phyloP scores from a whole-genome alignment of 345 rosid species.

The sweet orange (Citrus sinensis) region DNA sequence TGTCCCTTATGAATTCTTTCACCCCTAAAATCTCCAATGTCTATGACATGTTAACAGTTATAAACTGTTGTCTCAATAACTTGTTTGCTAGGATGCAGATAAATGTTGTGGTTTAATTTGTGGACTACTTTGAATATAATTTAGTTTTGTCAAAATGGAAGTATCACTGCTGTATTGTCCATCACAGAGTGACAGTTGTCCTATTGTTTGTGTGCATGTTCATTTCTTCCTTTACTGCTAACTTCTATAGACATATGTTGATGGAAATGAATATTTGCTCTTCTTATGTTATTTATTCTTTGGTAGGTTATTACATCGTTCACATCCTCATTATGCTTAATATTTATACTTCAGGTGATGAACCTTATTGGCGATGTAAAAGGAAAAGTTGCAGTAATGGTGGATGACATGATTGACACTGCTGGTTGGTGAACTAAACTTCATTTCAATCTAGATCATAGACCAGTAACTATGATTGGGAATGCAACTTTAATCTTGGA shows the following conservation, averaged over 20 bases:
- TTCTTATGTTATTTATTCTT: neutral
- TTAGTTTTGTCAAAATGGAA: neutral
- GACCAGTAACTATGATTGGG: neutral
- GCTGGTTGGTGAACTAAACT: constrained; percentile 61
- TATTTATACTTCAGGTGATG: constrained; percentile 64
- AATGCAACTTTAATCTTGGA: neutral
- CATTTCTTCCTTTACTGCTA: neutral
- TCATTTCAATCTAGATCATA: neutral
- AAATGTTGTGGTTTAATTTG: neutral
- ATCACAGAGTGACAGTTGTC: neutral
- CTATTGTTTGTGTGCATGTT: neutral
- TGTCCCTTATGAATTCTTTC: neutral
- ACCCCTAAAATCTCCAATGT: neutral
- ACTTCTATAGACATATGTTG: neutral
- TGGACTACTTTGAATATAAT: neutral
- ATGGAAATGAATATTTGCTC: neutral
- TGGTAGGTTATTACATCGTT: neutral
- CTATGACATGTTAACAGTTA: neutral
- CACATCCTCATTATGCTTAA: neutral
- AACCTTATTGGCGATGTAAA: constrained; percentile 94
- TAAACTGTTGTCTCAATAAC: neutral
- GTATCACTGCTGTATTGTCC: neutral
- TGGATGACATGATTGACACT: constrained; percentile 99
- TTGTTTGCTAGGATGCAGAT: neutral
- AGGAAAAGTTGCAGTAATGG: constrained; percentile 98